These are phyloP conservation scores for Ophiostoma ulmi DNA, from an alignment of 2,329 filamentous ascomycete genomes.

Conservation along the genomic window DNA sequence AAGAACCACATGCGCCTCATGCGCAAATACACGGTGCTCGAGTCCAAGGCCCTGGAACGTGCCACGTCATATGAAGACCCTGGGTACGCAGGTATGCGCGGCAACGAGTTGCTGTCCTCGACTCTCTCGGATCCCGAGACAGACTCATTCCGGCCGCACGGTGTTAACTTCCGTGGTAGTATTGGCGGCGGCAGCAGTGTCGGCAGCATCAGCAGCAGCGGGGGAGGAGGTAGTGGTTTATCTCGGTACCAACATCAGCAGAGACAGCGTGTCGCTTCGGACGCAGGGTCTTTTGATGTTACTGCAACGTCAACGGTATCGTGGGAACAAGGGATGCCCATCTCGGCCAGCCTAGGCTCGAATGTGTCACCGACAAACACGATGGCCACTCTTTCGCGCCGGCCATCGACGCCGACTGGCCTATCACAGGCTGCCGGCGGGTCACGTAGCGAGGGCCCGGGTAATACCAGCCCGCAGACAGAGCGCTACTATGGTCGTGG, in stretches of 20 bases:
- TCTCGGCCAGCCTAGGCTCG: conserved; percentile 31
- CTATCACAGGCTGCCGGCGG: not conserved
- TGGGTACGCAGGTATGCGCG: not conserved
- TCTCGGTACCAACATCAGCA: conserved; percentile 13
- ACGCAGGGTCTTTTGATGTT: conserved; percentile 40
- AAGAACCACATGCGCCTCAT: conserved; percentile 47
- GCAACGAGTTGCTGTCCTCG: conserved; percentile 20
- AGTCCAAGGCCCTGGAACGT: conserved; percentile 34
- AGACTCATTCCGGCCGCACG: conserved; percentile 37
- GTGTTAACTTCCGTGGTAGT: conserved; percentile 24
- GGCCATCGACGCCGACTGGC: conserved; percentile 31
- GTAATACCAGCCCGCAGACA: conserved; percentile 36
- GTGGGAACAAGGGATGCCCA: conserved; percentile 32
- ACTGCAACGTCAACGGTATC: conserved; percentile 1
- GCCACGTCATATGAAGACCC: conserved; percentile 17
- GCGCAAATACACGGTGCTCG: conserved; percentile 49
- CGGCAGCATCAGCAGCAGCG: conserved; percentile 30
- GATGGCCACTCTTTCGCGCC: conserved; percentile 27
- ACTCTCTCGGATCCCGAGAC: conserved; percentile 28
- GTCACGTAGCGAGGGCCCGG: conserved; percentile 26
- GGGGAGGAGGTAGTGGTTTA: not conserved
- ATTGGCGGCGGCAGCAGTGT: conserved; percentile 30
- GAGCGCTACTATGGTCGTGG: conserved; percentile 44
- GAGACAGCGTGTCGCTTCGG: conserved; percentile 42
- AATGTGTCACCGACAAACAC: conserved; percentile 28